phyloP scores from a whole-genome alignment of 371 early-diverging fungal genomes.

The Haplosporangium sp. region DNA sequence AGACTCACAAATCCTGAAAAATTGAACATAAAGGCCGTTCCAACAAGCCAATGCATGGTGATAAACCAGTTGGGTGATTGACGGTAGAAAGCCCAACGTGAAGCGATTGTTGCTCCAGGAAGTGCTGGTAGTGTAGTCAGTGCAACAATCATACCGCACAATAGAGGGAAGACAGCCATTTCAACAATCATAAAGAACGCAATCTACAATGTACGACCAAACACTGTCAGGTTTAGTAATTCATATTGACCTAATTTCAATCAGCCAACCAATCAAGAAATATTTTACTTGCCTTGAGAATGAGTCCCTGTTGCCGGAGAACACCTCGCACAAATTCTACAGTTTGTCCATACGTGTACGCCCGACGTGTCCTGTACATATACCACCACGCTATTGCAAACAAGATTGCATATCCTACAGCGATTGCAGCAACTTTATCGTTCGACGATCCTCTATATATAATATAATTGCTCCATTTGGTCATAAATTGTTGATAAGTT shows the following conservation, averaged over 20 bases:
- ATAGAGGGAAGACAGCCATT: conserved; percentile 86
- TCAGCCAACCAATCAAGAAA: neutral
- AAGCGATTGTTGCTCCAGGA: conserved; percentile 63
- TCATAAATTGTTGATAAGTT: conserved; percentile 13
- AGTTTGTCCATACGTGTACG: conserved; percentile 21
- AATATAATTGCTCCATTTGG: conserved; percentile 22
- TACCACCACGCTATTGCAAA: conserved; percentile 38
- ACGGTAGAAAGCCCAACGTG: conserved; percentile 65
- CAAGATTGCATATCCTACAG: conserved; percentile 52
- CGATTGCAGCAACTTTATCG: conserved; percentile 55
- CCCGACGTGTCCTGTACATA: conserved; percentile 17
- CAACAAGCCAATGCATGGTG: conserved; percentile 91
- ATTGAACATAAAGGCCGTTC: conserved; percentile 92
- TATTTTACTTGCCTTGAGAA: conserved; percentile 57
- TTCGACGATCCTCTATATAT: conserved; percentile 43
- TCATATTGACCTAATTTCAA: neutral
- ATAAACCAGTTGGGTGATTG: conserved; percentile 74
- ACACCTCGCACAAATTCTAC: conserved; percentile 60
- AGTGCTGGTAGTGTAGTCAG: conserved; percentile 81
- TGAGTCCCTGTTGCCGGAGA: conserved; percentile 66
- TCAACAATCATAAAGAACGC: conserved; percentile 87
- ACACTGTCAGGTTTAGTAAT: neutral
- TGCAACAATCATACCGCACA: conserved; percentile 87
- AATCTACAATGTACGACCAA: conserved; percentile 56
- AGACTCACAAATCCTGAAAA: conserved; percentile 85